Evolutionary conservation across 2,329 filamentous ascomycete genomes (phyloP).

Genomic region (Botryotinia calthae): DNA sequence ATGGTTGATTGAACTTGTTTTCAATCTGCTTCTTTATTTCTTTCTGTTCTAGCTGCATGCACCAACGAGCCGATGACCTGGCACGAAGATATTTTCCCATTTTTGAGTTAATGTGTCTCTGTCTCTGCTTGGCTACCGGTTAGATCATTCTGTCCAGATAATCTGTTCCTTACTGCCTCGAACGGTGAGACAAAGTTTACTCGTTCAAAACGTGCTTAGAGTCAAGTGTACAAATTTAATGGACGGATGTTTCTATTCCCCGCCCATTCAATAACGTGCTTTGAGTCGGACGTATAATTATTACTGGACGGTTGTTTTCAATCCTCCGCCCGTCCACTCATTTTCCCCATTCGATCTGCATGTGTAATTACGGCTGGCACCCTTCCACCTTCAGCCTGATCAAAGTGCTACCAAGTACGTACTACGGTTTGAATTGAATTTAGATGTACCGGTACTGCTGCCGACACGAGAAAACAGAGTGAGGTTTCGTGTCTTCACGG

Average conservation of each 20-base stretch:
- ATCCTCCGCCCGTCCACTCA: background rate
- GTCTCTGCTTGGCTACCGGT: background rate
- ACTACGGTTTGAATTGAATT: background rate
- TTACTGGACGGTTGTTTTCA: background rate
- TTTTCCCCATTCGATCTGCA: conserved; percentile 6
- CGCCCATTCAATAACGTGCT: no score
- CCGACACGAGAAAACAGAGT: background rate
- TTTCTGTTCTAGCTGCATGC: background rate
- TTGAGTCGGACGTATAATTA: background rate
- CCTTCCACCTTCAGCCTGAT: background rate
- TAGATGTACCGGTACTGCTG: background rate
- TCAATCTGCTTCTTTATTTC: background rate
- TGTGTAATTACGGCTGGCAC: background rate
- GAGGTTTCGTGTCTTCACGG: background rate
- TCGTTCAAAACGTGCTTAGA: background rate
- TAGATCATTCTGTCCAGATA: background rate
- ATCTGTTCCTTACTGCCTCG: background rate
- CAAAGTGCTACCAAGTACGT: background rate
- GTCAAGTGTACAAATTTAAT: background rate
- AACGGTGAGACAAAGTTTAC: background rate
- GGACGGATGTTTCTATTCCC: background rate
- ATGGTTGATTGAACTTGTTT: background rate
- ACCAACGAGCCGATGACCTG: background rate
- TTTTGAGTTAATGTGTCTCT: background rate
- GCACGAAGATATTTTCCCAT: background rate